Evolutionary conservation across 208 protist genomes (phyloP).

Genomic region (Angomonas deanei): DNA sequence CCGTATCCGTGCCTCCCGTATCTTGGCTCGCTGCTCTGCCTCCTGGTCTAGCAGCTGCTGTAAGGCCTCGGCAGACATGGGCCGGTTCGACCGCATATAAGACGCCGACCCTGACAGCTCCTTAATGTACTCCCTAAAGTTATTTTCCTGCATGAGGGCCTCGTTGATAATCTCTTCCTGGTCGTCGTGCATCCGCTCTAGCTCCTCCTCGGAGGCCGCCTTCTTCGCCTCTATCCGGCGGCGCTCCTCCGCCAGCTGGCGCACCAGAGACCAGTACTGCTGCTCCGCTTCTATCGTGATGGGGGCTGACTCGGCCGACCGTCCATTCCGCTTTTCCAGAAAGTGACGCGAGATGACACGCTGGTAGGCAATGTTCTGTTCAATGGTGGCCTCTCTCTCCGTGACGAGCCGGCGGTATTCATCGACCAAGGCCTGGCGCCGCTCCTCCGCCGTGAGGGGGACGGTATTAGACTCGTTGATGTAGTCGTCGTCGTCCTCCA

Average conservation of each 20-base stretch:
- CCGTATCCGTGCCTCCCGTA: slow-evolving; percentile 81
- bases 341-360: slow-evolving; percentile 70
- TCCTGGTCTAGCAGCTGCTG: slow-evolving; percentile 74
- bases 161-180: slow-evolving; percentile 66
- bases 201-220: slow-evolving; percentile 31
- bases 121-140: slow-evolving; percentile 70
- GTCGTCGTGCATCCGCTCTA: slow-evolving; percentile 36
- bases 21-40: slow-evolving; percentile 53
- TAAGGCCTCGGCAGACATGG: slow-evolving; percentile 64
- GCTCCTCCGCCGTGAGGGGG: slow-evolving; percentile 24
- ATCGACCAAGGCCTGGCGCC: slow-evolving; percentile 23
- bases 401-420: slow-evolving; percentile 65
- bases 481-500: slow-evolving; percentile 7
- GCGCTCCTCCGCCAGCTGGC: slow-evolving; percentile 59
- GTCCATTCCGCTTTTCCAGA: slow-evolving; percentile 67
- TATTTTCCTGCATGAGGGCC: slow-evolving; percentile 50
- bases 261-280: slow-evolving; percentile 71
- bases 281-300: slow-evolving; percentile 60
- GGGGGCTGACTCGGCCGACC: slow-evolving; percentile 53
- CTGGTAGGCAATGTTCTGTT: slow-evolving; percentile 62
- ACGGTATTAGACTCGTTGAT: slow-evolving; percentile 10
- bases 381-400: slow-evolving; percentile 44
- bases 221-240: slow-evolving; percentile 25
- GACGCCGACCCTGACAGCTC: slow-evolving; percentile 36
- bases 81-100: slow-evolving; percentile 72